These are phyloP conservation scores for Saccharum hybrid DNA, from an alignment of 202 grass and related monocot species.

Conservation along the genomic window DNA sequence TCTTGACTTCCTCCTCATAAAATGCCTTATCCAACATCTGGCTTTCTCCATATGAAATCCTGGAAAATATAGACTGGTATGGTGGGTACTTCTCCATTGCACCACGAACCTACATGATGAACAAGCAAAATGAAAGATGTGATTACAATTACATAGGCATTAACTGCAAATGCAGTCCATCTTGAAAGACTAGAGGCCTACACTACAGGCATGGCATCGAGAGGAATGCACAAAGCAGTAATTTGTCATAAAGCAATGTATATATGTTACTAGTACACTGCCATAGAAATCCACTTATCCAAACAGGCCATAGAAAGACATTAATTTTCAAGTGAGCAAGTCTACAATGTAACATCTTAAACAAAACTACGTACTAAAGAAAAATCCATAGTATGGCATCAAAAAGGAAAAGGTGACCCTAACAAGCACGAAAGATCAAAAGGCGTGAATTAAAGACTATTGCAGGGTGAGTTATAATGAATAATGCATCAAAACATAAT, in stretches of 20 bases:
- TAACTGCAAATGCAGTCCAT: constrained; percentile 22
- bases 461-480: not conserved
- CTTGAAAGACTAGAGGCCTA: constrained; percentile 19
- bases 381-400: constrained; percentile 5
- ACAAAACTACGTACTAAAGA: not conserved
- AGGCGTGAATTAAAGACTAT: not conserved
- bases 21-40: constrained; percentile 99
- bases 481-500: constrained; percentile 9
- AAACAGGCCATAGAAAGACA: not conserved
- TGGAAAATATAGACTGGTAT: constrained; percentile 91
- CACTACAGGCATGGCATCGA: not conserved
- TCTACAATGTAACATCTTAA: not conserved
- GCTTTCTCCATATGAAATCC: constrained; percentile 88
- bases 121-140: constrained; percentile 15
- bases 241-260: constrained; percentile 2
- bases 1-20: constrained; percentile 93
- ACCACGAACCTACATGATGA: constrained; percentile 68
- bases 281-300: not conserved
- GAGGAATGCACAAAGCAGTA: not conserved
- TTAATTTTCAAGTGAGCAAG: constrained; percentile 9
- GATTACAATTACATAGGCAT: not conserved
- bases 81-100: constrained; percentile 98
- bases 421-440: constrained; percentile 21
- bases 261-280: not conserved
- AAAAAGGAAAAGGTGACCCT: not conserved